Base-by-base conservation (phyloP, 2,329 filamentous ascomycete genomes). In the Aurifilum marmelostoma region DNA sequence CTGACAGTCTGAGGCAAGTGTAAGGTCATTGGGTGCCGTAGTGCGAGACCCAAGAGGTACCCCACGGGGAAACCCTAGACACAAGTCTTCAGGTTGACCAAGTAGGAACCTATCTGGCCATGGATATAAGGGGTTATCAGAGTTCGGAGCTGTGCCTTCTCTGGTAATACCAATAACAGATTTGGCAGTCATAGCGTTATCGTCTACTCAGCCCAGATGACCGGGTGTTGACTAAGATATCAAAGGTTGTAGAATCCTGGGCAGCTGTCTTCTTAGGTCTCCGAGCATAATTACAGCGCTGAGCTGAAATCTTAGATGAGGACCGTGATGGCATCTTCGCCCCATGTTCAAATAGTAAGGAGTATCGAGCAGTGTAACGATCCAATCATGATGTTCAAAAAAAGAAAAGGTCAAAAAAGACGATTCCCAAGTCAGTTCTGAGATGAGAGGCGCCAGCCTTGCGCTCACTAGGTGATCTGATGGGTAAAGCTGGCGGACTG, bases 401-500 rank as follows among this genome's bases (percentile, higher is more conserved):
- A n/a, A 21, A n/a, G 18, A n/a, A 47, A 34, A 4, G 8, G 4
- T 8, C 34, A 34, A 34, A 34, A 34, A 34, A 8, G 21, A 21
- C 43, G 7, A 8, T 47, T 47, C 43, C 43, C 43, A 47, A 9
- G 43, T 47, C 43, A 47, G 43, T 9, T n/a, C 43, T 47, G 43
- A 47, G 7, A n/a, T 47, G 3, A 47, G 21, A 18, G 21, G 7
- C 21, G 2, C 6, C 21, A 47, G 18, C 18, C 6, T 54, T 34
- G 39, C 21, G 14, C 43, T 47, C 34, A 27, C n/a, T 24, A 9
- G 47, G n/a, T 56, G 34, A 14, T 29, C 16, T 64, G 63, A 50
- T 56, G 18, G 63, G 63, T 56, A 64, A 47, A 64, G 63, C 63
- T 47, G 63, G 18, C 16, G 32, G 41, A 41, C 50, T 54, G 50